Base-by-base conservation (phyloP, 345 rosid species). In the Populus davidiana region DNA sequence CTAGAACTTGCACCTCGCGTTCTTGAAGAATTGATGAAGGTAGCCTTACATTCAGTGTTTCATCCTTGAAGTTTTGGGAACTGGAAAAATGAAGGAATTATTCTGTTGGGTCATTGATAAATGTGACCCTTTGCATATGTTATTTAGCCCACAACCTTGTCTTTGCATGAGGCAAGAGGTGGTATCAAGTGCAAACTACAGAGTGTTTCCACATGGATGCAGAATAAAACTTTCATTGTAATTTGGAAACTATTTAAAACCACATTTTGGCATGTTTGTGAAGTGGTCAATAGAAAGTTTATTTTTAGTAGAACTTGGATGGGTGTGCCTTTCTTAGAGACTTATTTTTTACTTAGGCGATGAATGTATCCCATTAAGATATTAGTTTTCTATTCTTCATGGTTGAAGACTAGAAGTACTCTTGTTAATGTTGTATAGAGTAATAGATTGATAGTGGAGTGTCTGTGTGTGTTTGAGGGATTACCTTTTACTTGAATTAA, bases 21-120 rank as follows among this genome's bases (percentile, higher is more conserved):
- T 67, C 95, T 96, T 54, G 99, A 96, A 84, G 99, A 96, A 83
- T 80, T 96, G 75, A 86, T 92, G 90, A 93, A 96, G 99, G 99
- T 93, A 70, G 17, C 38, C 13, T 71, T 9, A 62, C 64, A 62
- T 41, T 13, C 68, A 61, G 31, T 74, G 35, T 35, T 38, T 56
- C 39, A 33, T 31, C 74, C 65, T 35, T 69, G 20, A 10, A 66
- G 64, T 41, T 67, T 77, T 47, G 71, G 62, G 77, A 14, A 64
- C 50, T 8, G 44, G 8, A 39, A 61, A 63, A 36, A 33, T 64
- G 76, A 3, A 23, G 47, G 50, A 31, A 61, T n/a, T n/a, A 38
- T 27, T 35, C 36, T 71, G 36, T 67, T 4, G 8, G n/a, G 6
- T 31, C 20, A 39, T 61, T 70, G 6, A 29, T 41, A 7, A 54